These are phyloP conservation scores for Mycena chlorophos DNA, from an alignment of 768 basidiomycete genomes.

Conservation along the genomic window DNA sequence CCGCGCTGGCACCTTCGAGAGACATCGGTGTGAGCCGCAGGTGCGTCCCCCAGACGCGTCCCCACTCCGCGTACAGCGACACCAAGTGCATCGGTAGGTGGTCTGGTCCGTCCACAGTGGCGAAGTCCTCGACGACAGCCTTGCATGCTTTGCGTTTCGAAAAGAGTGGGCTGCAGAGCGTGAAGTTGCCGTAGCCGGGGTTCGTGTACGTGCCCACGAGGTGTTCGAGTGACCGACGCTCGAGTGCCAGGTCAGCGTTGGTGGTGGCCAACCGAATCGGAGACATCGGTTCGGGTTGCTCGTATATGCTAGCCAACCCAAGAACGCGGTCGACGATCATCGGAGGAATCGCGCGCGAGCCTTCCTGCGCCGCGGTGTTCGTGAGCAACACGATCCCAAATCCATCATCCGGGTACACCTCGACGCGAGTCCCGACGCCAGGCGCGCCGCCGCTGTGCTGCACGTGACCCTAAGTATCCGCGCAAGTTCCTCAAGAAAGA, in stretches of 20 bases:
- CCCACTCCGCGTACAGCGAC: conserved; percentile 33
- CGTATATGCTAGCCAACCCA: background rate
- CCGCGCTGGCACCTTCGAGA: conserved; percentile 3
- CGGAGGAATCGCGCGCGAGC: conserved; percentile 12
- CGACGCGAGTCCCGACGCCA: conserved; percentile 32
- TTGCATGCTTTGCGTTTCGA: conserved; percentile 2
- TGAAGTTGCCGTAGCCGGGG: conserved; percentile 39
- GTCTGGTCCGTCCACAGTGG: conserved; percentile 18
- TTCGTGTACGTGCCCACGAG: conserved; percentile 39
- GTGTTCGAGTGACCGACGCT: conserved; percentile 21
- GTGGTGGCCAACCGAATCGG: background rate
- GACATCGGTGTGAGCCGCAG: conserved; percentile 29
- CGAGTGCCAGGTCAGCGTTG: too few relatives aligned
- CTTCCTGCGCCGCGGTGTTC: conserved; percentile 24
- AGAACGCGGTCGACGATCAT: conserved; percentile 23
- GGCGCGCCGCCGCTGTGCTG: conserved; percentile 35
- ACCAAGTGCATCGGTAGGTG: background rate
- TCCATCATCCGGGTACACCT: conserved; percentile 36
- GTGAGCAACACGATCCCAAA: conserved; percentile 37
- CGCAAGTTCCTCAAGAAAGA: background rate
- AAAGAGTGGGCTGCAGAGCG: conserved; percentile 34
- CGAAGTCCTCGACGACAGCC: conserved; percentile 30
- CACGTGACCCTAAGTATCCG: background rate
- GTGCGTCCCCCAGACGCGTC: conserved; percentile 39
- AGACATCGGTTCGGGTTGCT: background rate